These are phyloP conservation scores for Neurospora sp. DNA, from an alignment of 495 filamentous ascomycete species.

Conservation along the genomic window DNA sequence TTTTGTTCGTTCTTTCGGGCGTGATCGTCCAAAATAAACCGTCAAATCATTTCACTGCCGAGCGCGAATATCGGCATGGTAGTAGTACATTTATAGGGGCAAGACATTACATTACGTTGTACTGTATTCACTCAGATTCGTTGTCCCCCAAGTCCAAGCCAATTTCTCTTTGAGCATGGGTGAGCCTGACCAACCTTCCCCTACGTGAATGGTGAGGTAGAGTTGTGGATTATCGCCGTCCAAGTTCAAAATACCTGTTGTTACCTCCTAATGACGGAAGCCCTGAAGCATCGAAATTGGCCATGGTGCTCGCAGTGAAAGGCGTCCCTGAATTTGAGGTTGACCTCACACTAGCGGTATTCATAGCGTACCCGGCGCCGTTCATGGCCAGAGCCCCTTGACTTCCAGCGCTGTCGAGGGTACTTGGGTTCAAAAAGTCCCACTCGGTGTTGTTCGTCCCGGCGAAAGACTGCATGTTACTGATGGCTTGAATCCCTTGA, in stretches of 20 bases:
- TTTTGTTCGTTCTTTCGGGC: not conserved
- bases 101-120: not conserved
- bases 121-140: not conserved
- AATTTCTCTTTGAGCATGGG: not conserved
- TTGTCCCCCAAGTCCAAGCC: not conserved
- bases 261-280: conserved; percentile 4
- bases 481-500: conserved; percentile 17
- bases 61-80: not conserved
- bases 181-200: not conserved
- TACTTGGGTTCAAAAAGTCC: conserved; percentile 26
- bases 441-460: conserved; percentile 20
- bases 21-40: not conserved
- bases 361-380: conserved; percentile 13
- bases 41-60: not conserved
- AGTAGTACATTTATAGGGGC: not conserved
- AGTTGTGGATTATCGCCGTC: conserved; percentile 6
- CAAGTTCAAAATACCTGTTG: conserved; percentile 15
- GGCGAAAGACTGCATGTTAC: conserved; percentile 13
- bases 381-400: conserved; percentile 14
- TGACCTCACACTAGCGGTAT: conserved; percentile 8
- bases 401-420: conserved; percentile 25
- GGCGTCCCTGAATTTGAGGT: conserved; percentile 8
- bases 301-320: conserved; percentile 10
- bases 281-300: conserved; percentile 16
- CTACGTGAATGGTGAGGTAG: not conserved